Conservation (phyloP, 2,329 filamentous ascomycete genomes). For the Albophoma yamanashiensis region DNA sequence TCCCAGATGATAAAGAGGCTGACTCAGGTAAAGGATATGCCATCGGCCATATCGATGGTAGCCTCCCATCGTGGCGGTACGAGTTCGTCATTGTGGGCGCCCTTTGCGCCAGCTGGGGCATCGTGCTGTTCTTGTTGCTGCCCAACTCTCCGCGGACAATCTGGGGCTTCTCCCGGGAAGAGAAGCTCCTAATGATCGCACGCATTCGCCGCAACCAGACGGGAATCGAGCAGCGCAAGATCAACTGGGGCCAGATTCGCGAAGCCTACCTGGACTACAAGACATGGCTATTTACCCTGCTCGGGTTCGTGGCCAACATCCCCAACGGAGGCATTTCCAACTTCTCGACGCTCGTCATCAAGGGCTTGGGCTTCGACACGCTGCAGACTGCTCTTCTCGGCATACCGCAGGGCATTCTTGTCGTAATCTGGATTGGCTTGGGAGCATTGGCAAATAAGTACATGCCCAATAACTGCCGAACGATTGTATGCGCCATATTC, state of each 20-base stretch:
- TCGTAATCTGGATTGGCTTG: constrained; percentile 29
- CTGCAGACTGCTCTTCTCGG: constrained; percentile 25
- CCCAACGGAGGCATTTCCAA: constrained; percentile 50
- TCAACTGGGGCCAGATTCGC: constrained; percentile 42
- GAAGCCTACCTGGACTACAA: constrained; percentile 49
- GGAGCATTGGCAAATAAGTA: constrained; percentile 25
- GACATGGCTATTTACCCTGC: constrained; percentile 44
- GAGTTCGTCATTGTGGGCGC: constrained; percentile 56
- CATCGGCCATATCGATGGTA: constrained; percentile 47
- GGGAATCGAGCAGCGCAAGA: constrained; percentile 43
- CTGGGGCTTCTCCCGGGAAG: constrained; percentile 35
- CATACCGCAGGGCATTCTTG: constrained; percentile 25
- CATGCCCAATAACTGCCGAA: constrained; percentile 35
- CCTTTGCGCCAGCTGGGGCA: constrained; percentile 48
- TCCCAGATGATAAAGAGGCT: neutral
- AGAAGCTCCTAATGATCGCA: constrained; percentile 44
- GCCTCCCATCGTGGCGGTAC: constrained; percentile 52
- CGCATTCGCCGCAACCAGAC: constrained; percentile 47
- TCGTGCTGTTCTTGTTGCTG: constrained; percentile 44
- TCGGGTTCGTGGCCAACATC: constrained; percentile 42
- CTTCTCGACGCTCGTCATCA: constrained; percentile 49
- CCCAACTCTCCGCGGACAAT: constrained; percentile 47
- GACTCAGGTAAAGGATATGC: constrained; percentile 30
- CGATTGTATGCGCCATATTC: constrained; percentile 42
- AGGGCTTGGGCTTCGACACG: constrained; percentile 41